Evolutionary conservation across 148 eudicot species (phyloP).

Genomic region (Drosera capensis): DNA sequence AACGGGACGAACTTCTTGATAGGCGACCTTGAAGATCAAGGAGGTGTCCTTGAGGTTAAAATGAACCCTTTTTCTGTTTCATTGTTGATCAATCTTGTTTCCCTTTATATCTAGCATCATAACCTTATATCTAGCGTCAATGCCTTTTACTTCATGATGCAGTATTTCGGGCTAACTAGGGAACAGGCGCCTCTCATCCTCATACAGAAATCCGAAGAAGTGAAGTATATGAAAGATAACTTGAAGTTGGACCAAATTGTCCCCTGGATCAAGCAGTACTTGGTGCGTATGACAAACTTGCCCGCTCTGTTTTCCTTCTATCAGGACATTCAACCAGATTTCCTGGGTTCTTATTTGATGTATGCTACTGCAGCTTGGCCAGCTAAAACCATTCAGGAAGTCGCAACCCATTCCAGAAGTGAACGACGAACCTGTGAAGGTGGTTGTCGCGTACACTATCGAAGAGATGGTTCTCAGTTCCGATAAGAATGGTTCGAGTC

Average conservation of each 20-base stretch:
- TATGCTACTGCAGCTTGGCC: constrained; percentile 16
- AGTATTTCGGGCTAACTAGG: constrained; percentile 18
- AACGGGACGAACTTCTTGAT: constrained; percentile 14
- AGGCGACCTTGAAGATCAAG: constrained; percentile 19
- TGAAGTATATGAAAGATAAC: constrained; percentile 19
- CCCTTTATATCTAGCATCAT: too few relatives aligned
- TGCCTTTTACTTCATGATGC: not conserved
- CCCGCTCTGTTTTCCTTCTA: not conserved
- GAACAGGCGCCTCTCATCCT: constrained; percentile 13
- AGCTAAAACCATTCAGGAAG: constrained; percentile 13
- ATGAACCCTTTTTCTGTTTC: not conserved
- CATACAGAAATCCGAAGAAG: constrained; percentile 12
- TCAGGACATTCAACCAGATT: not conserved
- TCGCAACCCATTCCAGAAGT: constrained; percentile 25
- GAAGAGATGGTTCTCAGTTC: constrained; percentile 23
- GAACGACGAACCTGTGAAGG: constrained; percentile 33
- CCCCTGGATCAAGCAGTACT: constrained; percentile 24
- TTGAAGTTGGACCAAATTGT: constrained; percentile 18
- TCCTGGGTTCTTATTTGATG: not conserved
- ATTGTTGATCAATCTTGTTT: too few relatives aligned
- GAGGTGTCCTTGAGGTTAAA: constrained; percentile 14
- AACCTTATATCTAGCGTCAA: not conserved
- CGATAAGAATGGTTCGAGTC: constrained; percentile 21
- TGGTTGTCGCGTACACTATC: constrained; percentile 21
- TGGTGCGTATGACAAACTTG: constrained; percentile 8